Evolutionary conservation across 768 basidiomycete genomes (phyloP).

Genomic region (Suillus paluster): DNA sequence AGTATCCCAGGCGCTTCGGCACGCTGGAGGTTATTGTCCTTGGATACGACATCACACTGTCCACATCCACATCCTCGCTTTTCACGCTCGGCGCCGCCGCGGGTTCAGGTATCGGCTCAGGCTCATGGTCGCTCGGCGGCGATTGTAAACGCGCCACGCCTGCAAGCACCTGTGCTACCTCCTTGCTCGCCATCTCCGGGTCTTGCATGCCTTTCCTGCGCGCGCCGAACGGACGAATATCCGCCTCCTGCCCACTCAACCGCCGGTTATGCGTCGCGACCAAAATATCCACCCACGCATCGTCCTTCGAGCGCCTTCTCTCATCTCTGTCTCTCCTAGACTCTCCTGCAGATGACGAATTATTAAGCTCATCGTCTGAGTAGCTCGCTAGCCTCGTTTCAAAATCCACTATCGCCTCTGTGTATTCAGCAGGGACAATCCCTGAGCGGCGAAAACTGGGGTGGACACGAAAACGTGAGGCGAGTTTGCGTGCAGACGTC

Average conservation of each 20-base stretch:
- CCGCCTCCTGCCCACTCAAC: slow-evolving; percentile 60
- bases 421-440: slow-evolving; percentile 74
- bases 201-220: slow-evolving; percentile 45
- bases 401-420: slow-evolving; percentile 68
- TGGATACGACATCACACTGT: slow-evolving; percentile 40
- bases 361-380: slow-evolving; percentile 49
- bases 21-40: slow-evolving; percentile 13
- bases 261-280: slow-evolving; percentile 62
- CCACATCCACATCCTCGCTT: slow-evolving; percentile 49
- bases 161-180: slow-evolving; percentile 74
- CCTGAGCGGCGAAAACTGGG: slow-evolving; percentile 55
- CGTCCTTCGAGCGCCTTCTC: slow-evolving; percentile 55
- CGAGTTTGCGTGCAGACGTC: slow-evolving; percentile 35
- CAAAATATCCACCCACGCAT: slow-evolving; percentile 89
- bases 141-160: slow-evolving; percentile 44
- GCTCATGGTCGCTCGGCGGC: slow-evolving; percentile 46
- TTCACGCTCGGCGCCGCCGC: slow-evolving; percentile 2
- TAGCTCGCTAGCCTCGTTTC: slow-evolving; percentile 78
- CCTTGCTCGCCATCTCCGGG: slow-evolving; percentile 73
- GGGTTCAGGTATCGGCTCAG: slow-evolving; percentile 23
- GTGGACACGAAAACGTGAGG: slow-evolving; percentile 63
- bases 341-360: slow-evolving; percentile 43
- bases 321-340: slow-evolving; percentile 33
- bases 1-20: slow-evolving; percentile 61
- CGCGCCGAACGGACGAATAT: slow-evolving; percentile 32